Percentiles rank a stretch among this genome's conserved stretches.
Evolutionary conservation across 169 alveolate genomes (phyloP).

Genomic region (Cryptosporidium tyzzeri): DNA sequence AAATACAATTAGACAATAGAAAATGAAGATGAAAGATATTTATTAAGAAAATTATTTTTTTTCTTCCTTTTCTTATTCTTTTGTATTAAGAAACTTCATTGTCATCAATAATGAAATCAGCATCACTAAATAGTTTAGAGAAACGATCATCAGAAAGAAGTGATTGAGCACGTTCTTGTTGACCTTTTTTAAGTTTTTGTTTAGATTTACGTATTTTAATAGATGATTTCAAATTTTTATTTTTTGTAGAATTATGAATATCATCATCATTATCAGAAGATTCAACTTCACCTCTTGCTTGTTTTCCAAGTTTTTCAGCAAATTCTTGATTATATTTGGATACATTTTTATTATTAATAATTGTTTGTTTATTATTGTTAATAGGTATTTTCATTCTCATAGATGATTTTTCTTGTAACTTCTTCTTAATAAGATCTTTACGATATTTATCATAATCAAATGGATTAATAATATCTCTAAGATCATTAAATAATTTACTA

Average conservation of each 20-base stretch:
- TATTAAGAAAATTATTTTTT: too few species aligned
- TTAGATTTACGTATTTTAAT: conserved; percentile 52
- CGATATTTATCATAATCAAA: conserved; percentile 85
- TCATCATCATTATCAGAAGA: conserved; percentile 39
- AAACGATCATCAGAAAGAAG: conserved; percentile 87
- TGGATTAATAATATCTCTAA: conserved; percentile 86
- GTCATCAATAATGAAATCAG: conserved; percentile 86
- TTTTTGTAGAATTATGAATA: background rate
- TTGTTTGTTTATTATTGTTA: background rate
- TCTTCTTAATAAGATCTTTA: conserved; percentile 83
- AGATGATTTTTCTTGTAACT: conserved; percentile 86
- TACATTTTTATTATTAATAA: conserved; percentile 1
- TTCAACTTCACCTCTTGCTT: conserved; percentile 53
- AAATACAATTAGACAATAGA: too few species aligned
- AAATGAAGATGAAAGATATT: background rate
- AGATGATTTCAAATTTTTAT: conserved; percentile 16
- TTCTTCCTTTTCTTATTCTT: background rate
- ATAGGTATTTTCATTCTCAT: conserved; percentile 84
- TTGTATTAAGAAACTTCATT: conserved; percentile 78
- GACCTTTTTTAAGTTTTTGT: conserved; percentile 76
- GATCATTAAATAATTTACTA: conserved; percentile 87
- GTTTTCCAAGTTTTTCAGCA: conserved; percentile 54
- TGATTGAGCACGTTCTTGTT: conserved; percentile 75
- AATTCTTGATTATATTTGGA: conserved; percentile 80
- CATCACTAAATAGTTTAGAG: conserved; percentile 83